Evolutionary conservation across 2,329 filamentous ascomycete species (phyloP), one percentile per base, ranked within the genome.

Genomic region (Epichloe coenophiala): DNA sequence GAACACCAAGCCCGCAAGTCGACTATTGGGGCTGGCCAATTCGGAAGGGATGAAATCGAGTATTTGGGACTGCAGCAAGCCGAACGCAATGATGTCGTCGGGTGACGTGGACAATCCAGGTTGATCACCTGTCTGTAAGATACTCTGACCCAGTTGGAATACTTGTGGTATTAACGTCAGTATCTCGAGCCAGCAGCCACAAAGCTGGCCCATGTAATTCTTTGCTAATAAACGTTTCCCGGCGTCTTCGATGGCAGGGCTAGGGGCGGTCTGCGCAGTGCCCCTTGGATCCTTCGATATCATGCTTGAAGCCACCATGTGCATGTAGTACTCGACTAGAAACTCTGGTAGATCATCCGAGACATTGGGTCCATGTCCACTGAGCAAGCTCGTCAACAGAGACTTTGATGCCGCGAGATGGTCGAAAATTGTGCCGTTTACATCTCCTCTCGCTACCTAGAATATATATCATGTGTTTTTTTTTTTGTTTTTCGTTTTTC

Each of bases 281-380:
- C 62, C 56, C n/a, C 60, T 56, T 0, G 61, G 57, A 43, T 68
- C 53, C 35, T 71, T 67, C 0, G 71, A 71, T 43, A 74, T 70
- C 65, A 74, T 72, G 56, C 70, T 73, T 6, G 69, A 65, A 3
- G 68, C 65, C 3, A 69, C 66, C 44, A 70, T 72, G 57, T 74
- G 71, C 52, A 71, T 66, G 53, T 72, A 74, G 39, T 73, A 74
- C 57, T 74, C 72, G 44, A 73, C 65, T 3, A 74, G 64, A 47
- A 73, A 73, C 31, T 71, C 66, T 31, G 67, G 65, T 3, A 74
- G 54, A 9, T 70, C 64, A 12, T 64, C 61, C 2, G 63, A 63
- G 3, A 67, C 55, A 3, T 66, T 60, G 0, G 59, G 54, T 40
- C 65, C 60, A 4, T 60, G 61, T 4, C 65, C 56, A 1, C 58